Evolutionary conservation across 441 rosid genomes (phyloP), one percentile per base, ranked within the genome.

Genomic region (Populus hybrid): DNA sequence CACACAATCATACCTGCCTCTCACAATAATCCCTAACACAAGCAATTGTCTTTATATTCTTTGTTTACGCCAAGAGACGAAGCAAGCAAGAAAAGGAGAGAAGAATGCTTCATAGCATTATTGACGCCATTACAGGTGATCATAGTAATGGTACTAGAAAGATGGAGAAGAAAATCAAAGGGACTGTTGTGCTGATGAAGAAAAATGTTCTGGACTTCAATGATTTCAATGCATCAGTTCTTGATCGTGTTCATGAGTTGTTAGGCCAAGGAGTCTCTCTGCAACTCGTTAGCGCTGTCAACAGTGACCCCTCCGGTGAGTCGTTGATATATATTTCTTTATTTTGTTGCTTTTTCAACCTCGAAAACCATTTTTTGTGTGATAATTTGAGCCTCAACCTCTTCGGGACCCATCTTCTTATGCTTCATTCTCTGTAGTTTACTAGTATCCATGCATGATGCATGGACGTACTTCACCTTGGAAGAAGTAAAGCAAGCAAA

Each of bases 201-300:
- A 90, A 90, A 79, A 89, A 87, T 70, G 91, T 88, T 70, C 80
- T 91, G 72, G 96, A 90, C 80, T 89, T 90, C 84, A 90, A 87
- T 67, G 96, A 91, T 82, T 87, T 87, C 32, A 83, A 87, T n/a
- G 61, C 61, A 1, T 53, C 61, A 7, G n/a, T 53, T 18, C 61
- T 16, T 53, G 61, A 53, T 53, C 61, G 2, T 6, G 61, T 6
- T 16, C 61, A 53, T 53, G 94, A 91, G 66, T 76, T 90, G 71
- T 61, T 89, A 6, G 91, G 91, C 7, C 74, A 73, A 74, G 30
- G 76, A 69, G 86, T 91, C 75, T 83, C 87, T 46, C 83, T 91
- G 75, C 94, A 83, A 21, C 92, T 91, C 26, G 81, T 91, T 7
- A 87, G 94, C 82, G 75, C 94, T 50, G 84, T 78, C 69, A 38